These are phyloP conservation scores for Rhodosporidiobolus sp. DNA, from an alignment of 768 basidiomycete genomes.

Conservation along the genomic window DNA sequence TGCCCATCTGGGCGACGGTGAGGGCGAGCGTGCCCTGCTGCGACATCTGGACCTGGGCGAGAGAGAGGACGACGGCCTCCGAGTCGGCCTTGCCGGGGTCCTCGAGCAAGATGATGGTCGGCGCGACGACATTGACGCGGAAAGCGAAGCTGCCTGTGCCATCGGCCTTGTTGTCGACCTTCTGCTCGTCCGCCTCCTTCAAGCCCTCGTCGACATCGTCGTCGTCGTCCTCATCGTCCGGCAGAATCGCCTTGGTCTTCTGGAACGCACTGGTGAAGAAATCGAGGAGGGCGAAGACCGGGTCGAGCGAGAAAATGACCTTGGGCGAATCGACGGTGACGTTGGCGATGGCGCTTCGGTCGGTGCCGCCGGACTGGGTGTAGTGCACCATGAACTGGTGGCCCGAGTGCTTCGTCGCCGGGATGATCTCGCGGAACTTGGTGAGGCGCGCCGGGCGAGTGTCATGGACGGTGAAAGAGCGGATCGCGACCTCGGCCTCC, in stretches of 20 bases:
- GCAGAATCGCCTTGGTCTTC: constrained; percentile 8
- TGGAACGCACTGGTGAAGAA: constrained; percentile 69
- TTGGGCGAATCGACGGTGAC: constrained; percentile 88
- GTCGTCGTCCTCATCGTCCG: constrained; percentile 21
- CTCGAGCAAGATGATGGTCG: constrained; percentile 82
- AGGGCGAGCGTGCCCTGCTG: constrained; percentile 86
- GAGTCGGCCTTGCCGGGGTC: constrained; percentile 72
- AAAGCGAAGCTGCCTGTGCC: constrained; percentile 52
- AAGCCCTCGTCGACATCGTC: constrained; percentile 30
- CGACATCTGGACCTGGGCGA: constrained; percentile 79
- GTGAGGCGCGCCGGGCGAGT: constrained; percentile 69
- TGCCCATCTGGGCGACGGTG: constrained; percentile 75
- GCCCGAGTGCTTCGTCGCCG: constrained; percentile 81
- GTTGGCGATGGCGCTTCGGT: constrained; percentile 65
- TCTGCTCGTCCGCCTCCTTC: constrained; percentile 38
- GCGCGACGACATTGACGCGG: constrained; percentile 82
- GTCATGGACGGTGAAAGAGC: constrained; percentile 87
- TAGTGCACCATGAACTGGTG: constrained; percentile 88
- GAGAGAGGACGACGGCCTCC: constrained; percentile 79
- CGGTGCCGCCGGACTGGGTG: constrained; percentile 64
- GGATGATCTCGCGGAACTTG: constrained; percentile 90
- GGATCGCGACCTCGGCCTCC: constrained; percentile 81
- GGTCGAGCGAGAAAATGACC: constrained; percentile 87
- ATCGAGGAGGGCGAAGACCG: constrained; percentile 78
- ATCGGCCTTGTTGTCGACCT: constrained; percentile 24